Percentiles rank a stretch among this genome's conserved stretches.
These are phyloP conservation scores for Chlamydomonas eustigma DNA, from an alignment of 139 green algal species.

Conservation along the genomic window DNA sequence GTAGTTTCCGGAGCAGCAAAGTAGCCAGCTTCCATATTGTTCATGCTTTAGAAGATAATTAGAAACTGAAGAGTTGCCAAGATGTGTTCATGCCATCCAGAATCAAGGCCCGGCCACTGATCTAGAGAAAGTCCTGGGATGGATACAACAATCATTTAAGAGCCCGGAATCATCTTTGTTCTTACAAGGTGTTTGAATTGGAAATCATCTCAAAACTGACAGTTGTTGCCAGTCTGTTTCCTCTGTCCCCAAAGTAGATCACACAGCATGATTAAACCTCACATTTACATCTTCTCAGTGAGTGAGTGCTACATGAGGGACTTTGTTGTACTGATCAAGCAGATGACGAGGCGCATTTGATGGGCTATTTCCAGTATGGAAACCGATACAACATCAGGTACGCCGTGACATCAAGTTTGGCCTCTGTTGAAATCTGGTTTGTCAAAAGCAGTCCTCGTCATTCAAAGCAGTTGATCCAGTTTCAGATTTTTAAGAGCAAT, in stretches of 20 bases:
- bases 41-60: background rate
- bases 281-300: background rate
- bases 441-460: no score
- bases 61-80: background rate
- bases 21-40: background rate
- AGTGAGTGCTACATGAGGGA: background rate
- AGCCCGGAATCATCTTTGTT: background rate
- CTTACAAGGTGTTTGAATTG: background rate
- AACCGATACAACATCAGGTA: background rate
- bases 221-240: background rate
- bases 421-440: no score
- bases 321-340: background rate
- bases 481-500: background rate
- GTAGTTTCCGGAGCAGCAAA: background rate
- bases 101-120: background rate
- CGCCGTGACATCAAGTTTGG: no score
- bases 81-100: background rate
- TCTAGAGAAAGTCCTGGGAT: background rate
- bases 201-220: background rate
- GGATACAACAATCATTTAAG: background rate
- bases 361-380: background rate
- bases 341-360: background rate
- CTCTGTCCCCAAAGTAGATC: background rate
- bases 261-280: background rate
- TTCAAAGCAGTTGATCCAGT: background rate